phyloP scores from a whole-genome alignment of 306 rosid species.

The Pueraria montana region DNA sequence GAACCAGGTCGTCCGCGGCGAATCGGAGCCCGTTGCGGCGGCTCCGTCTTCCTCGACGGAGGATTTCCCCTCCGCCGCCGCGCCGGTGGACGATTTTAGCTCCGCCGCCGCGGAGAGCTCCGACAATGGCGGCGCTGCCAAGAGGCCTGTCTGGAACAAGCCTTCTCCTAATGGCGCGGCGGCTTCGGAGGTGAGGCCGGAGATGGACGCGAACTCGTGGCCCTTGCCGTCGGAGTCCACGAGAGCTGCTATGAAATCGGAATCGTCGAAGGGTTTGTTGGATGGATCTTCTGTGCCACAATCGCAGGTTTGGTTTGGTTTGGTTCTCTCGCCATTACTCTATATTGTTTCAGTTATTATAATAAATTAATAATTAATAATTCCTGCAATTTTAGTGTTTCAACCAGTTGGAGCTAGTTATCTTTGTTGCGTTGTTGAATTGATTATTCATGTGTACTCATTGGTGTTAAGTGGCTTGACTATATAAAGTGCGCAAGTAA shows the following conservation, averaged over 20 bases:
- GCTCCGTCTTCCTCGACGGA: constrained; percentile 56
- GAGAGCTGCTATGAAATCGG: constrained; percentile 58
- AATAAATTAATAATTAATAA: background rate
- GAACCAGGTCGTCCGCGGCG: constrained; percentile 71
- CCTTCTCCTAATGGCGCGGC: constrained; percentile 67
- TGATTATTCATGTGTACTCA: background rate
- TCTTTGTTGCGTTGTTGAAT: constrained; percentile 24
- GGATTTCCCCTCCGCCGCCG: constrained; percentile 3
- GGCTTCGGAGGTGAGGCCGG: constrained; percentile 62
- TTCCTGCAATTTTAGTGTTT: background rate
- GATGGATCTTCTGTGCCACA: constrained; percentile 62
- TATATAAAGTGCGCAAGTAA: background rate
- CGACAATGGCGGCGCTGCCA: constrained; percentile 58
- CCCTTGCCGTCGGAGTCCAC: constrained; percentile 75
- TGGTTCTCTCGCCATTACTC: constrained; percentile 41
- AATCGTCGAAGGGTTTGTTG: constrained; percentile 62
- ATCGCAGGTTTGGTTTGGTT: constrained; percentile 83
- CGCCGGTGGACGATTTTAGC: constrained; percentile 52
- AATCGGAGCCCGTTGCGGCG: constrained; percentile 59
- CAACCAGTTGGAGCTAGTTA: background rate
- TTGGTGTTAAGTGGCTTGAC: background rate
- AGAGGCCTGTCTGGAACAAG: constrained; percentile 83
- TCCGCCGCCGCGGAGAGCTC: constrained; percentile 52
- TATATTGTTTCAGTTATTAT: background rate
- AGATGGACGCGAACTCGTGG: constrained; percentile 81